Conservation (phyloP, 75 land plant genomes). For the Selaginella tamariscina region DNA sequence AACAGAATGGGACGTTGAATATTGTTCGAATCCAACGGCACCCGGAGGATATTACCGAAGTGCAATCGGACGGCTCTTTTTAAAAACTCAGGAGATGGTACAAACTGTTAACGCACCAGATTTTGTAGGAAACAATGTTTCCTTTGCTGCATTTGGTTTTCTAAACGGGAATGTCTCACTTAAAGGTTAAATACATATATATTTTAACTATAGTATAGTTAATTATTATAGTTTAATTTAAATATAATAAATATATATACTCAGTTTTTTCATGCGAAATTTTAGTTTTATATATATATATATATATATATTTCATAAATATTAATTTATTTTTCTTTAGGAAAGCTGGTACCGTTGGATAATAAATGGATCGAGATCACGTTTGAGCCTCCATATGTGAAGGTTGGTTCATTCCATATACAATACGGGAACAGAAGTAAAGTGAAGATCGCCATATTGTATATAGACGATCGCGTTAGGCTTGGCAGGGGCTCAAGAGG, state of each 20-base stretch:
- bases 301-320: too few relatives aligned
- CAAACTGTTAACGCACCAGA: constrained; percentile 72
- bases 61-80: constrained; percentile 56
- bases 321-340: constrained; percentile 24
- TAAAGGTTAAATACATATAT: constrained; percentile 37
- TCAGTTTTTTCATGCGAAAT: not conserved
- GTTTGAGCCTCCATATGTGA: constrained; percentile 70
- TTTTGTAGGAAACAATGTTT: constrained; percentile 48
- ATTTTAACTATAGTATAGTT: not conserved
- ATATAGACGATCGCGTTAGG: constrained; percentile 72
- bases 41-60: constrained; percentile 91
- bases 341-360: constrained; percentile 59
- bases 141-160: constrained; percentile 56
- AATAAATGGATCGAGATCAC: constrained; percentile 66
- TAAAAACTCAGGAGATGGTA: constrained; percentile 77
- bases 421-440: constrained; percentile 58
- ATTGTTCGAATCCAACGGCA: constrained; percentile 77
- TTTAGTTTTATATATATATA: too few relatives aligned
- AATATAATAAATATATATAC: not conserved
- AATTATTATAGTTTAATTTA: not conserved
- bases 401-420: constrained; percentile 50
- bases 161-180: constrained; percentile 78
- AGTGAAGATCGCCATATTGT: constrained; percentile 68
- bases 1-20: constrained; percentile 83
- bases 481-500: constrained; percentile 86